These are phyloP conservation scores for Pyrus communis DNA, from an alignment of 306 rosid species.

Conservation along the genomic window DNA sequence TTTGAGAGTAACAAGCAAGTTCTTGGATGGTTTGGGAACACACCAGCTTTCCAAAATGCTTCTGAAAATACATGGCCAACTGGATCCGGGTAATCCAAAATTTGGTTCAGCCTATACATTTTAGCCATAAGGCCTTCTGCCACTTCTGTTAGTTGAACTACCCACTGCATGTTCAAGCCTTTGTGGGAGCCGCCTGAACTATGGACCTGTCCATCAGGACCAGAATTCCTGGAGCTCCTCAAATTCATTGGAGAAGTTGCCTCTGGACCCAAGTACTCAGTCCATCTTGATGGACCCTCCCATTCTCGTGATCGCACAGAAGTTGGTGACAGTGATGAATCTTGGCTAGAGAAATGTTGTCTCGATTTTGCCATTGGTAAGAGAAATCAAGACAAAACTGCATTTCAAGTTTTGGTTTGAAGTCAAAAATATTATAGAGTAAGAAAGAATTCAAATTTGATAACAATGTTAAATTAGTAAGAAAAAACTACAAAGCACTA, in stretches of 20 bases:
- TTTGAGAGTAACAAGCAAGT: slow-evolving; percentile 76
- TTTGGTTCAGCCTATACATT: slow-evolving; percentile 90
- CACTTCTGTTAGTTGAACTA: slow-evolving; percentile 81
- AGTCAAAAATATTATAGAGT: not conserved
- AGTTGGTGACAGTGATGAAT: slow-evolving; percentile 73
- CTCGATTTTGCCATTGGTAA: slow-evolving; percentile 60
- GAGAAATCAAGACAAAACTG: not conserved
- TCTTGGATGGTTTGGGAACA: slow-evolving; percentile 82
- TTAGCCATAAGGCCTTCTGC: slow-evolving; percentile 98
- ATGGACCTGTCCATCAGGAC: slow-evolving; percentile 59
- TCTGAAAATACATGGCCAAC: slow-evolving; percentile 69
- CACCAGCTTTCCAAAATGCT: slow-evolving; percentile 89
- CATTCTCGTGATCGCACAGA: slow-evolving; percentile 65
- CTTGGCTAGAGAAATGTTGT: slow-evolving; percentile 52
- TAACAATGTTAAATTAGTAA: not conserved
- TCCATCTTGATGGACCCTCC: slow-evolving; percentile 93
- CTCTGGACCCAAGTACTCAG: slow-evolving; percentile 79
- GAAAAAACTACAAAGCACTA: not conserved
- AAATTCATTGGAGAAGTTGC: slow-evolving; percentile 53
- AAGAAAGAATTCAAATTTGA: not conserved
- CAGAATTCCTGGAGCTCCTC: slow-evolving; percentile 53
- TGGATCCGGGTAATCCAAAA: slow-evolving; percentile 94
- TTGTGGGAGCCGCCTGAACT: slow-evolving; percentile 52
- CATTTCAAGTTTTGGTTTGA: not conserved
- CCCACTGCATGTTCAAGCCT: slow-evolving; percentile 87